Evolutionary conservation across 352 stramenopile species (phyloP).

Genomic region (Globisporangium mamillatum): DNA sequence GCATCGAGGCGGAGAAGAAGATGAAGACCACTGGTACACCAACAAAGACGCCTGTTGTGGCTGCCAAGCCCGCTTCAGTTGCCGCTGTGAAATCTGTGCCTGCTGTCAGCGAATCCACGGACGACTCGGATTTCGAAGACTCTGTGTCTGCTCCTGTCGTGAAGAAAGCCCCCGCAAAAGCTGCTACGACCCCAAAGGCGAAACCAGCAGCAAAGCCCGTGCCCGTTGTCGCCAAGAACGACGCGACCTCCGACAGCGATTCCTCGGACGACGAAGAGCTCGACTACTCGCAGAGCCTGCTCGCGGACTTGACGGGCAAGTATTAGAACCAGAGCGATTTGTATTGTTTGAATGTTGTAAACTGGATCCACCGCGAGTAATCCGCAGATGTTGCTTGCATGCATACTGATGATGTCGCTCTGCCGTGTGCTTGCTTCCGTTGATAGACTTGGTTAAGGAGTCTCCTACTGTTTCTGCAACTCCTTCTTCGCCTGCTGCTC

Average conservation of each 20-base stretch:
- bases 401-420: constrained; percentile 11
- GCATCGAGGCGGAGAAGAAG: constrained; percentile 33
- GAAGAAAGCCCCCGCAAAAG: constrained; percentile 5
- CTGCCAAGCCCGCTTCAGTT: constrained; percentile 5
- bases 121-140: constrained; percentile 39
- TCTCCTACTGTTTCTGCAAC: background rate
- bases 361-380: constrained; percentile 11
- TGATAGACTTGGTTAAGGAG: constrained; percentile 14
- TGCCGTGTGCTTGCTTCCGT: background rate
- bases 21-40: constrained; percentile 7
- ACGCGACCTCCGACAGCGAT: constrained; percentile 23
- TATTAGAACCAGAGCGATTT: constrained; percentile 17
- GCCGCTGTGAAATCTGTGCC: constrained; percentile 2
- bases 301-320: constrained; percentile 72
- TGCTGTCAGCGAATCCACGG: constrained; percentile 19
- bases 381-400: constrained; percentile 9
- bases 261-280: constrained; percentile 63
- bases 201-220: constrained; percentile 15
- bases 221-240: constrained; percentile 12
- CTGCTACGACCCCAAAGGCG: background rate
- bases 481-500: background rate
- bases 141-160: constrained; percentile 6
- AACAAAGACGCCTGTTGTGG: constrained; percentile 8
- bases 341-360: constrained; percentile 14
- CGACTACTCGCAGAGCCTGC: constrained; percentile 73